Percentiles rank a stretch among this genome's conserved stretches.
phyloP scores from a whole-genome alignment of 2,329 filamentous ascomycete species.

The Acarospora socialis region DNA sequence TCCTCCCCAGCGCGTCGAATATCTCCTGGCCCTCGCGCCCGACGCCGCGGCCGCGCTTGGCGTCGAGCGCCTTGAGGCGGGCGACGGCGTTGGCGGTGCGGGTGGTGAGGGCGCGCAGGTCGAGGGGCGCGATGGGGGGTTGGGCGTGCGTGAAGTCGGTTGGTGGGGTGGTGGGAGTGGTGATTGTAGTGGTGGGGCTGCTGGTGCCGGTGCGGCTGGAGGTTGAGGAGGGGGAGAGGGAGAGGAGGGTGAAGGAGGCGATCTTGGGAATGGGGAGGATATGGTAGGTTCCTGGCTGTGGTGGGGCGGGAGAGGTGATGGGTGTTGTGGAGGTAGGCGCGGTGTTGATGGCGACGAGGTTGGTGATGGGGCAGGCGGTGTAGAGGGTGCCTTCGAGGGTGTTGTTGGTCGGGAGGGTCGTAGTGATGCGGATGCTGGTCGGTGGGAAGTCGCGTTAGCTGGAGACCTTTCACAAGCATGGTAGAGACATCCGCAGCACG shows the following conservation, averaged over 20 bases:
- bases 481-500: too few relatives aligned
- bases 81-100: slow-evolving; percentile 42
- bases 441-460: too few relatives aligned
- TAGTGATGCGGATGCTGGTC: slow-evolving; percentile 43
- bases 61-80: slow-evolving; percentile 42
- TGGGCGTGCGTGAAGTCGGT: slow-evolving; percentile 31
- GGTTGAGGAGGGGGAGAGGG: slow-evolving; percentile 18
- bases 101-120: slow-evolving; percentile 38
- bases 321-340: slow-evolving; percentile 30
- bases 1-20: slow-evolving; percentile 46
- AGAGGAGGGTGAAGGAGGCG: slow-evolving; percentile 40
- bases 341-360: slow-evolving; percentile 47
- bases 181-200: background rate
- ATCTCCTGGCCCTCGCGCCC: slow-evolving; percentile 47
- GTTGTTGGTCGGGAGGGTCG: slow-evolving; percentile 33
- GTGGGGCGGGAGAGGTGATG: slow-evolving; percentile 24
- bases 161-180: slow-evolving; percentile 12
- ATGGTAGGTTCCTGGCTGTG: slow-evolving; percentile 36
- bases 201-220: background rate
- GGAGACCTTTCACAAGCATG: too few relatives aligned
- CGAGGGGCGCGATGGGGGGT: slow-evolving; percentile 36
- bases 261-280: slow-evolving; percentile 47
- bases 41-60: slow-evolving; percentile 42
- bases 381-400: slow-evolving; percentile 48
- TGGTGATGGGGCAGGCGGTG: slow-evolving; percentile 46